Evolutionary conservation across 352 stramenopile genomes (phyloP).

Genomic region (Salisapilia sapeloensis): DNA sequence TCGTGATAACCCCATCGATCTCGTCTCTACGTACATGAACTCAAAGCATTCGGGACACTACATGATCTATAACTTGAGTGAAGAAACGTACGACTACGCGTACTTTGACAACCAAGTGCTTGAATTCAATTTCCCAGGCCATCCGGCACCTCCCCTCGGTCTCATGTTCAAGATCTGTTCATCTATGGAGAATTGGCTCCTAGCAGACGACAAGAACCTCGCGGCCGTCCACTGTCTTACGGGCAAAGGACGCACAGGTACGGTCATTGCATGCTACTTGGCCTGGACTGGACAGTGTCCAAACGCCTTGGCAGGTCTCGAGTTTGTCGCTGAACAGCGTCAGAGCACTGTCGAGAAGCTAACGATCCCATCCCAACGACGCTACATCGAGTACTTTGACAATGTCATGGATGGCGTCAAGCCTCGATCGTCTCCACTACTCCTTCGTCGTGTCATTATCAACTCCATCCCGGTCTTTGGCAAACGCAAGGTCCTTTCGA

Average conservation of each 20-base stretch:
- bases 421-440: slow-evolving; percentile 84
- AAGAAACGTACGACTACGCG: slow-evolving; percentile 92
- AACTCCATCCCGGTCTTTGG: slow-evolving; percentile 86
- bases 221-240: slow-evolving; percentile 95
- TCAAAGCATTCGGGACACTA: slow-evolving; percentile 87
- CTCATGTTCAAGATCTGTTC: slow-evolving; percentile 95
- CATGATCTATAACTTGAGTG: slow-evolving; percentile 97
- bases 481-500: slow-evolving; percentile 25
- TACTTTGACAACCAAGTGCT: slow-evolving; percentile 94
- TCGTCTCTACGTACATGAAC: slow-evolving; percentile 90
- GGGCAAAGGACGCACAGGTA: slow-evolving; percentile 88
- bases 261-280: slow-evolving; percentile 91
- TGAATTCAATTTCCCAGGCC: slow-evolving; percentile 94
- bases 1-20: slow-evolving; percentile 79
- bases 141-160: slow-evolving; percentile 91
- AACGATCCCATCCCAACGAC: slow-evolving; percentile 92
- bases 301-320: slow-evolving; percentile 85
- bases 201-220: slow-evolving; percentile 91
- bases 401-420: slow-evolving; percentile 95
- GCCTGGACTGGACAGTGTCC: slow-evolving; percentile 88
- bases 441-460: slow-evolving; percentile 94
- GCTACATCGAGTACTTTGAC: slow-evolving; percentile 92
- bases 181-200: slow-evolving; percentile 94
- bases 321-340: slow-evolving; percentile 86
- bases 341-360: slow-evolving; percentile 82